Conservation (phyloP, 2,329 filamentous ascomycete genomes). For the Clonostachys rhizophaga region DNA sequence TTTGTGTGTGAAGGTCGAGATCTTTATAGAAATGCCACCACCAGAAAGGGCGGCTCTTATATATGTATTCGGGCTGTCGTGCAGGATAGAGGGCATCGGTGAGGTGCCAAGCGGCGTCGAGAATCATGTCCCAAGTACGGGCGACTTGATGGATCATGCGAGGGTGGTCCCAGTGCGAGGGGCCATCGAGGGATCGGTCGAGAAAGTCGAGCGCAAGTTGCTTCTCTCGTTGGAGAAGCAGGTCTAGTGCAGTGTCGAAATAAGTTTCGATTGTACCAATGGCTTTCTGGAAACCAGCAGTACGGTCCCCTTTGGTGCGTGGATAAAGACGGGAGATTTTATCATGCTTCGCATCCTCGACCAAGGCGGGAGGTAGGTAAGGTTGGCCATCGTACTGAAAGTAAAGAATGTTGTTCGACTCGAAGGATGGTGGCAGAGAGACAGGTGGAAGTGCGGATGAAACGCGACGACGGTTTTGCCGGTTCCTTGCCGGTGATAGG, state of each 20-base stretch:
- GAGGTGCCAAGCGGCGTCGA: slow-evolving; percentile 29
- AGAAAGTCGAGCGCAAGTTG: background rate
- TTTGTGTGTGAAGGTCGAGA: slow-evolving; percentile 17
- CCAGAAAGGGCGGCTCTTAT: slow-evolving; percentile 28
- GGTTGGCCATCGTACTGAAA: background rate
- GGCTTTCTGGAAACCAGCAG: background rate
- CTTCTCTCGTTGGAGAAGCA: background rate
- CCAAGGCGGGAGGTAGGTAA: background rate
- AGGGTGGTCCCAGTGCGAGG: slow-evolving; percentile 1
- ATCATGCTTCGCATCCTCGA: background rate
- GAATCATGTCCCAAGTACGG: slow-evolving; percentile 23
- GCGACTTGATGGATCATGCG: slow-evolving; percentile 9
- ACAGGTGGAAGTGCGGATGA: slow-evolving; percentile 1
- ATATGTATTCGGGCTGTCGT: slow-evolving; percentile 23
- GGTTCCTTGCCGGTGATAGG: background rate
- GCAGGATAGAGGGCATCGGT: slow-evolving; percentile 24
- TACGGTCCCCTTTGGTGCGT: background rate
- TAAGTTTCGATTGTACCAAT: background rate
- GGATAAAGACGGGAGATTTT: slow-evolving; percentile 1
- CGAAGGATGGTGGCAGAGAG: slow-evolving; percentile 1
- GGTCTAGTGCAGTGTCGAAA: slow-evolving; percentile 1
- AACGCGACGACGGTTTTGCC: background rate
- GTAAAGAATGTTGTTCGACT: slow-evolving; percentile 1
- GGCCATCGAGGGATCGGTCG: background rate
- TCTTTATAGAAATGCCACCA: slow-evolving; percentile 32